Base-by-base conservation (phyloP, 148 eudicot species). In the Silene latifolia region DNA sequence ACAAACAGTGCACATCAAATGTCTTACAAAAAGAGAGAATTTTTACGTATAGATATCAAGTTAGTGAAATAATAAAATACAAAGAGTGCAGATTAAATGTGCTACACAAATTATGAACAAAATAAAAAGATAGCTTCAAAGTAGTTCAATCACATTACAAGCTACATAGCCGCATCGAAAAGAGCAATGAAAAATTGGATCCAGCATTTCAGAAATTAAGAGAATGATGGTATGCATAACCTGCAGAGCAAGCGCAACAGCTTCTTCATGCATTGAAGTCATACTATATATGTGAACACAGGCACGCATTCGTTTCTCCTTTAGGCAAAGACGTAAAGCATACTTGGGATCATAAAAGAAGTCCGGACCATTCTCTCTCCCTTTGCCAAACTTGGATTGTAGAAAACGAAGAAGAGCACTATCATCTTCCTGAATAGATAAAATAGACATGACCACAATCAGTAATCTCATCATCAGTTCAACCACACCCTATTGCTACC, bases 211-310 rank as follows among this genome's bases (percentile, higher is more conserved):
- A 39, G 44, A 27, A 8, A 69, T 56, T 2, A 39, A 12, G 0
- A 59, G 46, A 76, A 71, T 17, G 14, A 62, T 61, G 56, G 62
- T 35, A 82, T 32, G 5, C 35, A 32, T 72, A 77, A 91, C 99
- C 94, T 92, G 94, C 72, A 95, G 87, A 61, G 98, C 99, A 83
- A 95, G 93, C 80, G 99, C 97, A 85, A 95, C 99, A 76, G 97
- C 99, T 85, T 95, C 99, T 92, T 95, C 97, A 73, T 92, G 99
- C 99, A 95, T 95, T 76, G 94, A 92, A 92, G 90, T 92, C 99
- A 95, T 95, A 84, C 99, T 92, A 72, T 90, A 95, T 68, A 95
- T 92, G 82, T 95, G 99, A 85, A 95, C 98, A 85, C 99, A 95
- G 63, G 99, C 97, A 74, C 97, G 97, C 97, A 92, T 95, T 80